These are phyloP conservation scores for Corynespora cassiicola DNA, from an alignment of 2,329 filamentous ascomycete genomes.

Conservation along the genomic window DNA sequence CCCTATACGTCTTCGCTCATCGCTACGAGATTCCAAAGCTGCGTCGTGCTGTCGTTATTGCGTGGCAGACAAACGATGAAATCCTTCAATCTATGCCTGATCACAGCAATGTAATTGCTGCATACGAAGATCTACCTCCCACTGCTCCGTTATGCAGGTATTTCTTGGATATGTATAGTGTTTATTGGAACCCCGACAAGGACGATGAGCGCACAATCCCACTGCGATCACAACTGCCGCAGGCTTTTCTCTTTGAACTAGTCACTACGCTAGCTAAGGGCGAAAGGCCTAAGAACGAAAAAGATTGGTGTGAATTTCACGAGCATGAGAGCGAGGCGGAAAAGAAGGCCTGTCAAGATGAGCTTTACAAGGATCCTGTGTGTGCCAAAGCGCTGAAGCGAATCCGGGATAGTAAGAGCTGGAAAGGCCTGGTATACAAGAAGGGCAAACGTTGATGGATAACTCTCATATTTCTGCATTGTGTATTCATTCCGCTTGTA, in stretches of 20 bases:
- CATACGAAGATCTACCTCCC: constrained; percentile 37
- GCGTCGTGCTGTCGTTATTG: constrained; percentile 37
- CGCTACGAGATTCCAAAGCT: constrained; percentile 40
- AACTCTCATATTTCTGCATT: too few species aligned
- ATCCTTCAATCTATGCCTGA: constrained; percentile 45
- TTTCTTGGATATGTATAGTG: constrained; percentile 45
- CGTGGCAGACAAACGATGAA: constrained; percentile 45
- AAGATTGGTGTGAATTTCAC: constrained; percentile 46
- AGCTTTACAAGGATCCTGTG: constrained; percentile 35
- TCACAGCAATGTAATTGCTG: constrained; percentile 44
- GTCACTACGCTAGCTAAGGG: constrained; percentile 38
- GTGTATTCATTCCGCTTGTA: too few species aligned
- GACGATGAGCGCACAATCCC: constrained; percentile 38
- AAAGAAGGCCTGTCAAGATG: constrained; percentile 40
- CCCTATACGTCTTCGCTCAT: constrained; percentile 41
- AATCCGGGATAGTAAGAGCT: constrained; percentile 43
- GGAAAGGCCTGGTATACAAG: constrained; percentile 44
- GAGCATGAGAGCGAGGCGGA: constrained; percentile 42
- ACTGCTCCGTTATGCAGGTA: constrained; percentile 39
- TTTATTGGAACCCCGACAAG: constrained; percentile 44
- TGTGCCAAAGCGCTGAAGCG: constrained; percentile 37
- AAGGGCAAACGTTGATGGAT: constrained; percentile 43
- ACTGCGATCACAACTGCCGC: constrained; percentile 39
- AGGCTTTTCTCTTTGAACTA: constrained; percentile 43
- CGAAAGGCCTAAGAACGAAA: constrained; percentile 42